Base-by-base conservation (phyloP, 2,329 filamentous ascomycete genomes). In the Pseudonectria buxi region DNA sequence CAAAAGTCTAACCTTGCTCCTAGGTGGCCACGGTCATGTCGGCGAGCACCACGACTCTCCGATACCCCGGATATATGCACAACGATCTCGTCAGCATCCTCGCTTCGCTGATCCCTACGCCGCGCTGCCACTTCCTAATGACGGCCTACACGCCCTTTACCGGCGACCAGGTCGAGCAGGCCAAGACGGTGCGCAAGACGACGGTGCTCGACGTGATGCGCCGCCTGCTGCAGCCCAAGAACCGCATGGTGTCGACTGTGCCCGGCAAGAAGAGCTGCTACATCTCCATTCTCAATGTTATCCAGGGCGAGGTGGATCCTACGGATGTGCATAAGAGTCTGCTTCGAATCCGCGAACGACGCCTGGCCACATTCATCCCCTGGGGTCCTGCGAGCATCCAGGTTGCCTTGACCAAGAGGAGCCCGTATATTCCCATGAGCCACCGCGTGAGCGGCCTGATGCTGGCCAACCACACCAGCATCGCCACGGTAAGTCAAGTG, bases 51-150 rank as follows among this genome's bases (percentile, higher is more conserved):
- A 96, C 90, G 9, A 95, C 94, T 3, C 78, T 98, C 33, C 78
- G 92, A 56, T 98, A 98, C 60, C 92, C 92, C 2, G 92, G 92
- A 26, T 98, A 98, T 66, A 98, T 98, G 92, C 92, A 98, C 71
- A 98, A 98, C 62, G 92, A 98, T 58, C 81, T 98, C 12, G 89
- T 95, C 56, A 92, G 90, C 62, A 96, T 98, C 52, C 76, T 98
- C 39, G 92, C 94, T 15, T 94, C 88, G 14, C 74, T 98, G 28
- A 96, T 98, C 43, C 92, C 92, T 2, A 98, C 90, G 0, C 94
- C 92, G 9, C 82, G 92, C 50, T 95, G 89, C 58, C 94, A 98
- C 67, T 98, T 98, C 75, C 73, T 98, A 40, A 94, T 95, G 80
- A 98, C 92, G 5, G 87, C 90, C 28, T 98, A 98, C 68, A 98